Evolutionary conservation across 176 grass and related monocot genomes (phyloP), one percentile per base, ranked within the genome.

Genomic region (Triticum dicoccoides): DNA sequence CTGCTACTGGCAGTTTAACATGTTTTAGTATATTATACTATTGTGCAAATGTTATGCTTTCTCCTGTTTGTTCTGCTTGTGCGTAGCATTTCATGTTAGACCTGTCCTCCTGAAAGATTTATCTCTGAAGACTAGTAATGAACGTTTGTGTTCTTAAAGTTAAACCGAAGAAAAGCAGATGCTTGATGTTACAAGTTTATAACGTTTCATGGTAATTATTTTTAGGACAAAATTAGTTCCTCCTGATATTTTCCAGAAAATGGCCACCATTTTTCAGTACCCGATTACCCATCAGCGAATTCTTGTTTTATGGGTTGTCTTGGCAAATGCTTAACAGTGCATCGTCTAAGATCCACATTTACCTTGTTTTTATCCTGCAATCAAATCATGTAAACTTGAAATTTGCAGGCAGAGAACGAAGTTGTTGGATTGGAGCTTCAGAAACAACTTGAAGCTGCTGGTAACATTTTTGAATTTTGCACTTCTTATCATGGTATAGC

Each of bases 331-430:
- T 29, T 58, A 77, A 8, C 44, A 76, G 45, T 33, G 47, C 73
- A 76, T 30, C 4, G 8, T 51, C 73, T 30, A 54, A 51, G 12
- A 77, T 27, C 29, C 47, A 56, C 44, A 77, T 6, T 33, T 20
- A 21, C 4, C 7, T 63, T 59, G 5, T n/a, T 74, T 63, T 61
- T 83, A n/a, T 83, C 35, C 17, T 77, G 32, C 56, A 73, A 44
- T 9, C 72, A 11, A 76, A 52, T 58, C 24, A 5, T 12, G 17
- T 17, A 10, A 67, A 83, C 30, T 32, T 84, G 44, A 49, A 83
- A 69, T 88, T 32, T 78, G 73, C 86, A 98, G 96, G 88, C 93
- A 44, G 96, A 94, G 84, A 98, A 98, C 89, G 96, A 95, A 89
- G 69, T 51, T 64, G 88, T 94, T 49, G 93, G 93, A 20, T 80